These are phyloP conservation scores for Lactarius deliciosus DNA, from an alignment of 768 basidiomycete species.

Conservation along the genomic window DNA sequence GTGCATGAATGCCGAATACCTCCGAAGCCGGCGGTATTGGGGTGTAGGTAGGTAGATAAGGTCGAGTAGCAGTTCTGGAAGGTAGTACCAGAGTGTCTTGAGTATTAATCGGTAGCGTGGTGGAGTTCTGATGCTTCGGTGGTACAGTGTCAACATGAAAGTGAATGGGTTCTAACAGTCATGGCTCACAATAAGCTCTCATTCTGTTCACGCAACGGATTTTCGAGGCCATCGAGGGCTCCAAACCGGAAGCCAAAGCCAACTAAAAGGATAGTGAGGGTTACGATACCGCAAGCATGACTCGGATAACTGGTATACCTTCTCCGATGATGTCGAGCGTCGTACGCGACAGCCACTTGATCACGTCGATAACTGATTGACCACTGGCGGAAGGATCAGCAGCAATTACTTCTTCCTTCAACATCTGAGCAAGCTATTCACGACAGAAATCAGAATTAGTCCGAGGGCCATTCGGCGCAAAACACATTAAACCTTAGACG, in stretches of 20 bases:
- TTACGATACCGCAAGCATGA: not conserved
- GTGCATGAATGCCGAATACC: slow-evolving; percentile 16
- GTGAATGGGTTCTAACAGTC: not conserved
- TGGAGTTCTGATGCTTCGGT: slow-evolving; percentile 1
- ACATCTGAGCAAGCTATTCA: slow-evolving; percentile 30
- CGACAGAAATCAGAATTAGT: not conserved
- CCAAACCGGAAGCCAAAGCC: slow-evolving; percentile 33
- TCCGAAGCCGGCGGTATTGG: slow-evolving; percentile 19
- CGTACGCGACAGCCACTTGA: slow-evolving; percentile 30
- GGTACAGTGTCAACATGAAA: not conserved
- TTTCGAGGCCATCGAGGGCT: slow-evolving; percentile 31
- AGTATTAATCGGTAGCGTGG: slow-evolving; percentile 12
- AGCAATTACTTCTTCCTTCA: slow-evolving; percentile 29
- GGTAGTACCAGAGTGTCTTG: slow-evolving; percentile 26
- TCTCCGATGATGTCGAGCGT: slow-evolving; percentile 34
- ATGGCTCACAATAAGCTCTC: slow-evolving; percentile 33
- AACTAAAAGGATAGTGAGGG: slow-evolving; percentile 14
- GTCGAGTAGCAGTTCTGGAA: slow-evolving; percentile 23
- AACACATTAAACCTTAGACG: slow-evolving; percentile 25
- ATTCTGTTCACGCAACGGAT: slow-evolving; percentile 29
- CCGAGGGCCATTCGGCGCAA: too few species aligned
- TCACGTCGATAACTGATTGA: slow-evolving; percentile 23
- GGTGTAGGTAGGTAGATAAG: slow-evolving; percentile 26
- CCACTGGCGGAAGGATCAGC: not conserved
- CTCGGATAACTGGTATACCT: slow-evolving; percentile 18